These are phyloP conservation scores for Xylariaceae sp. DNA, from an alignment of 2,329 filamentous ascomycete genomes.

Conservation along the genomic window DNA sequence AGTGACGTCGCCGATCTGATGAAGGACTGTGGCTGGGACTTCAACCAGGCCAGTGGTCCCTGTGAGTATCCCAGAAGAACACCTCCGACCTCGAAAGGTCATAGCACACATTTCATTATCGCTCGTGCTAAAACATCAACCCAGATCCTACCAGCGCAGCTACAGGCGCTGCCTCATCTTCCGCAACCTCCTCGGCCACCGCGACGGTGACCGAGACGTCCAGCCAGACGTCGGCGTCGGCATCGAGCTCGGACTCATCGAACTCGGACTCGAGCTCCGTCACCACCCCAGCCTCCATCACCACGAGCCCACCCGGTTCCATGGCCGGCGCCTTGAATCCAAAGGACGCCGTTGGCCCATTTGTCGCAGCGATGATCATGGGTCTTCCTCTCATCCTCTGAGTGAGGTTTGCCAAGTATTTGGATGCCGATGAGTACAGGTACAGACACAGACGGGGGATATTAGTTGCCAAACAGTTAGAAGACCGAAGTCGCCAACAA, in stretches of 20 bases:
- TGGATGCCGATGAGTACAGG: neutral
- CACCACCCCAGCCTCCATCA: neutral
- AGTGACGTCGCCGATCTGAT: constrained; percentile 25
- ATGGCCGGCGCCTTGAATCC: constrained; percentile 10
- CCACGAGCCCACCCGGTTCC: neutral
- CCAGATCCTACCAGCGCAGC: constrained; percentile 12
- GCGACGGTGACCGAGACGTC: constrained; percentile 8
- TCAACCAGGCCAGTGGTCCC: constrained; percentile 13
- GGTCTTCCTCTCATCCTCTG: constrained; percentile 9
- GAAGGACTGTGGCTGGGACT: constrained; percentile 25
- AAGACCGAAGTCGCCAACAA: too few species aligned
- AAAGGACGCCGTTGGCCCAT: constrained; percentile 5
- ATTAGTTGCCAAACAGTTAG: neutral
- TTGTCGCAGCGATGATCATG: constrained; percentile 10
- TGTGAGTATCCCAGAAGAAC: constrained; percentile 8
- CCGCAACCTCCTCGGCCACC: neutral
- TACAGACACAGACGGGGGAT: neutral
- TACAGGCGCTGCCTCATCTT: neutral
- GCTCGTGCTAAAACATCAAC: constrained; percentile 1
- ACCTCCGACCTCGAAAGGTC: neutral
- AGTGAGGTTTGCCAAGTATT: neutral
- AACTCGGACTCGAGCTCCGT: neutral
- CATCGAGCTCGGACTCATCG: neutral
- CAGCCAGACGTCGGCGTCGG: neutral
- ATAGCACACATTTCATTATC: neutral